Conservation (phyloP, 2,329 filamentous ascomycete species). For the Dactylonectria macrodidyma region DNA sequence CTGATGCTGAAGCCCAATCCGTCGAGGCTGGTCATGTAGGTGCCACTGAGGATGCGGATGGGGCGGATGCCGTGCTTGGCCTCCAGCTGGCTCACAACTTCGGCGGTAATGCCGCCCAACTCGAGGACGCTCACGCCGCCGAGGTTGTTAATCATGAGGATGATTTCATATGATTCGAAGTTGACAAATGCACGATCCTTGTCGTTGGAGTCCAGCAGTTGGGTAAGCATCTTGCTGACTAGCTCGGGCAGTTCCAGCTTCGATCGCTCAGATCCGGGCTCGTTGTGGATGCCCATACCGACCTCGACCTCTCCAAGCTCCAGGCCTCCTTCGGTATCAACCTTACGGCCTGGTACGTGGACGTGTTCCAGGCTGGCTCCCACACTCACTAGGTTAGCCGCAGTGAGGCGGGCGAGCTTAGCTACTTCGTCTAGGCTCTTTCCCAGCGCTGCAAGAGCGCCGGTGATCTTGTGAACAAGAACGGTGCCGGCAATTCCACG, state of each 20-base stretch:
- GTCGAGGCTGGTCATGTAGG: constrained; percentile 85
- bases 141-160: constrained; percentile 82
- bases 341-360: constrained; percentile 86
- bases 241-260: constrained; percentile 68
- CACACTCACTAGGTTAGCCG: constrained; percentile 85
- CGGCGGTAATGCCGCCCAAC: constrained; percentile 78
- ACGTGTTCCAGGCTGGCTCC: constrained; percentile 91
- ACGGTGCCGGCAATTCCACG: constrained; percentile 94
- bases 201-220: constrained; percentile 77
- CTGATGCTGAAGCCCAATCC: constrained; percentile 83
- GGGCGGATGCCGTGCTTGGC: constrained; percentile 72
- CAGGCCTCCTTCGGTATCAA: constrained; percentile 71
- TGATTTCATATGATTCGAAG: constrained; percentile 74
- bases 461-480: constrained; percentile 90
- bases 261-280: constrained; percentile 70
- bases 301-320: constrained; percentile 71
- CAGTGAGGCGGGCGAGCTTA: constrained; percentile 78
- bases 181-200: constrained; percentile 79
- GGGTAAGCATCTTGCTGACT: constrained; percentile 76
- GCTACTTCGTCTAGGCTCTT: constrained; percentile 78
- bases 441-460: constrained; percentile 84
- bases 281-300: constrained; percentile 87
- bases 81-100: constrained; percentile 76
- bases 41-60: constrained; percentile 76
- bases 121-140: constrained; percentile 82